phyloP scores from a whole-genome alignment of 345 rosid genomes.

The Odontarrhena argentea region DNA sequence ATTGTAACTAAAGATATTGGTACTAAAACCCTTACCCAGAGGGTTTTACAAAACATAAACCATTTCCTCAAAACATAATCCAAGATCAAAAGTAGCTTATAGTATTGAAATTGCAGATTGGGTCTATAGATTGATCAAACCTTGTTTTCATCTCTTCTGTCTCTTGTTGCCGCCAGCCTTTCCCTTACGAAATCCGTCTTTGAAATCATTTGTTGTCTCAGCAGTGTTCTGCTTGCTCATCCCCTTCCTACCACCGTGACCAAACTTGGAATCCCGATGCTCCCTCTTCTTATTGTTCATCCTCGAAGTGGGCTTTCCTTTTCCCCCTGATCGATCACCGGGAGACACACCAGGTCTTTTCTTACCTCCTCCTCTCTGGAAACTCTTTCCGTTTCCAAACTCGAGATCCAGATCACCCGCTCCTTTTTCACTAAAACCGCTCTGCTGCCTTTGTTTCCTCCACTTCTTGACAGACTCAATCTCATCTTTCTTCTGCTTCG shows the following conservation, averaged over 20 bases:
- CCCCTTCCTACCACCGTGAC: conserved; percentile 67
- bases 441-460: conserved; percentile 90
- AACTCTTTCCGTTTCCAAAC: conserved; percentile 64
- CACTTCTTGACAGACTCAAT: conserved; percentile 81
- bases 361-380: conserved; percentile 60
- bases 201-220: conserved; percentile 52
- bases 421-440: conserved; percentile 65
- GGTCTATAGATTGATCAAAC: conserved; percentile 28
- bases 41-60: conserved; percentile 25
- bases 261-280: conserved; percentile 57
- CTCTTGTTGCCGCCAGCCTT: conserved; percentile 54
- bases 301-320: conserved; percentile 44
- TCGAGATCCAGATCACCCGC: conserved; percentile 52
- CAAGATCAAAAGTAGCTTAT: conserved; percentile 15
- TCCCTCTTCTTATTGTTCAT: conserved; percentile 48
- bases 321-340: conserved; percentile 72
- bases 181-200: conserved; percentile 36
- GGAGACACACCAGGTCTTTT: conserved; percentile 68
- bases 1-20: conserved; percentile 30
- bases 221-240: conserved; percentile 68
- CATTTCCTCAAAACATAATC: conserved; percentile 28
- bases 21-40: conserved; percentile 23
- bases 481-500: conserved; percentile 69
- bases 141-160: conserved; percentile 49
- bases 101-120: conserved; percentile 10